Conservation (phyloP, 2,329 filamentous ascomycete species). For the Amylocarpus encephaloides region DNA sequence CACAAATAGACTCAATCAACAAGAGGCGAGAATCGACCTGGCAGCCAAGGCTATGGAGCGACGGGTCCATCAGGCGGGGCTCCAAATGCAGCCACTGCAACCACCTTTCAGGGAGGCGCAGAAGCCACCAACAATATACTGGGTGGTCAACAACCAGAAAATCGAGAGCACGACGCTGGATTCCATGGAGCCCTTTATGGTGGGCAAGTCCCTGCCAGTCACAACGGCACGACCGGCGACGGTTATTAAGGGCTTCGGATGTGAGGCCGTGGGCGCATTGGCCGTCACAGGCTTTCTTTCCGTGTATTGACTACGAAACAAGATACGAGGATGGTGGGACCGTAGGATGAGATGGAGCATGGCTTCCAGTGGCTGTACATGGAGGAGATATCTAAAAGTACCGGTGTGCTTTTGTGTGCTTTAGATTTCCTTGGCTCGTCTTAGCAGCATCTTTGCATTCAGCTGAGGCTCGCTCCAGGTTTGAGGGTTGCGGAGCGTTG, state of each 20-base stretch:
- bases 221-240: slow-evolving; percentile 46
- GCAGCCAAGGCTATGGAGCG: slow-evolving; percentile 46
- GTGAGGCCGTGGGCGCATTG: slow-evolving; percentile 18
- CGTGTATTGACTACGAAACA: slow-evolving; percentile 28
- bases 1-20: slow-evolving; percentile 66
- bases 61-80: slow-evolving; percentile 35
- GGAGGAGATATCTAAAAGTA: slow-evolving; percentile 26
- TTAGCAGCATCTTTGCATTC: slow-evolving; percentile 23
- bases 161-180: slow-evolving; percentile 30
- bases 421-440: slow-evolving; percentile 29
- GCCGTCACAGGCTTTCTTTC: slow-evolving; percentile 13
- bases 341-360: slow-evolving; percentile 11
- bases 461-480: slow-evolving; percentile 16
- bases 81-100: slow-evolving; percentile 26
- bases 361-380: slow-evolving; percentile 26
- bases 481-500: slow-evolving; percentile 16
- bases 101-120: slow-evolving; percentile 26
- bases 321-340: slow-evolving; percentile 19
- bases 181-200: slow-evolving; percentile 38
- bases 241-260: slow-evolving; percentile 19
- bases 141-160: slow-evolving; percentile 28
- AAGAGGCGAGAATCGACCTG: slow-evolving; percentile 52
- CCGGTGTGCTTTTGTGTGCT: slow-evolving; percentile 20
- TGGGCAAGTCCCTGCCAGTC: slow-evolving; percentile 45
- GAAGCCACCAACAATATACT: slow-evolving; percentile 32